Evolutionary conservation across 345 rosid species (phyloP), one percentile per base, ranked within the genome.

Genomic region (Cardamine chenopodiifolia): DNA sequence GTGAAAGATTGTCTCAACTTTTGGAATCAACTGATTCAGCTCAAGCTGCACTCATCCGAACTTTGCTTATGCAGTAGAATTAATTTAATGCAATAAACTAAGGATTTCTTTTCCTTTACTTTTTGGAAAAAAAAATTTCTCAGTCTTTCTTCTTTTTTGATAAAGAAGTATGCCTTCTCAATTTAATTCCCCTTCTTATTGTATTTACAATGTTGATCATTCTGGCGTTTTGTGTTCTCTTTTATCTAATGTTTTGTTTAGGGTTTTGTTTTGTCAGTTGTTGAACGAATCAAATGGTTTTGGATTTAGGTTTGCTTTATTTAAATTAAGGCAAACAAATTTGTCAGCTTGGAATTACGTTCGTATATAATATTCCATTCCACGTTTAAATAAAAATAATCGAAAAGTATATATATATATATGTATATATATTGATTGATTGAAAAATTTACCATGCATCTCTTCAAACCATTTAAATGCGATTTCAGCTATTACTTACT

Each of bases 31-130:
- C 56, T 55, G 80, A 85, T 63, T 84, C 86, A 57, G 88, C 83
- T 35, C 89, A 92, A 66, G 96, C 96, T 15, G 90, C 86, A 66
- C 83, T 92, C 20, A 84, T 90, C 66, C 87, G 96, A 82, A 87
- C 87, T 76, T 83, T 92, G 77, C 84, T 90, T 45, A 83, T 82
- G 89, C 78, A 78, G 81, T 82, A 57, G 57, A 40, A 50, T 48
- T 25, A 1, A 25, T 25, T n/a, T 60, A 23, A 25, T 59, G 23
- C 31, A 26, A 2, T 25, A 25, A 25, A 25, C 26, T 25, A 25
- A 25, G 1, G 1, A 47, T 28, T 34, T 73, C 0, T 18, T 39
- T 53, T 18, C 22, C 1, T 56, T 19, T 8, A 14, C n/a, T 11
- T 28, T 17, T 26, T 26, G 28, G 28, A 25, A 25, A 25, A 31